These are phyloP conservation scores for Ceratocystis eucalypticola DNA, from an alignment of 2,329 filamentous ascomycete genomes.

Conservation along the genomic window DNA sequence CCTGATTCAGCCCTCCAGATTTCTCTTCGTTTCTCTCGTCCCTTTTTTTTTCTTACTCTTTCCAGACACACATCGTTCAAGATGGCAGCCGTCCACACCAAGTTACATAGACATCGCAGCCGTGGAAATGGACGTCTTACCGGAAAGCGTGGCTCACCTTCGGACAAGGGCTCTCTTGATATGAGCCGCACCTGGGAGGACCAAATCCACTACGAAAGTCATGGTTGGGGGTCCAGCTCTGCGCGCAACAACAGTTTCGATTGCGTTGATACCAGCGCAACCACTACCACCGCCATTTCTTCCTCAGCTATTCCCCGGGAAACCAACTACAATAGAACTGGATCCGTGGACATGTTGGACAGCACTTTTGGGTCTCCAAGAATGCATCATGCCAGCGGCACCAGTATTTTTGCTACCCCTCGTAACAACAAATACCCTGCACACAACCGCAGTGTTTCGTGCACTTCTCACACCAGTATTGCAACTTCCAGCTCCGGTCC, in stretches of 20 bases:
- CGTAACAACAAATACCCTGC: slow-evolving; percentile 31
- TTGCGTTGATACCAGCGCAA: slow-evolving; percentile 28
- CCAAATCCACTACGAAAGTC: slow-evolving; percentile 31
- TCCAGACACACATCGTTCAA: slow-evolving; percentile 20
- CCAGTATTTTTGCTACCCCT: slow-evolving; percentile 17
- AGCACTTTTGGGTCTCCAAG: slow-evolving; percentile 11
- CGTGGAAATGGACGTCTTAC: slow-evolving; percentile 27
- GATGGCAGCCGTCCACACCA: slow-evolving; percentile 22
- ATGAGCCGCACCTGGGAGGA: slow-evolving; percentile 47
- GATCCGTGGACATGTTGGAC: slow-evolving; percentile 6
- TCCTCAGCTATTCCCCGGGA: slow-evolving; percentile 10
- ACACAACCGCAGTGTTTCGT: slow-evolving; percentile 46
- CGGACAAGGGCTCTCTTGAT: slow-evolving; percentile 50
- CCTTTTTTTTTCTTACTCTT: slow-evolving; percentile 20
- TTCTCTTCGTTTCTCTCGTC: slow-evolving; percentile 15
- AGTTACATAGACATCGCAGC: slow-evolving; percentile 21
- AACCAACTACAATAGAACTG: slow-evolving; percentile 12
- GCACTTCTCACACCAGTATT: slow-evolving; percentile 42
- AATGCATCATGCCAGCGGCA: slow-evolving; percentile 8
- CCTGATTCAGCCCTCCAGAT: not conserved
- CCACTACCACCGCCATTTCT: slow-evolving; percentile 21
- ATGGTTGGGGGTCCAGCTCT: slow-evolving; percentile 25
- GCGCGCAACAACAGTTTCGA: slow-evolving; percentile 35
- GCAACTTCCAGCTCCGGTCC: slow-evolving; percentile 25
- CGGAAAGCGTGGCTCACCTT: slow-evolving; percentile 42